Conservation (phyloP, 2,329 filamentous ascomycete species). For the Leptographium procerum region DNA sequence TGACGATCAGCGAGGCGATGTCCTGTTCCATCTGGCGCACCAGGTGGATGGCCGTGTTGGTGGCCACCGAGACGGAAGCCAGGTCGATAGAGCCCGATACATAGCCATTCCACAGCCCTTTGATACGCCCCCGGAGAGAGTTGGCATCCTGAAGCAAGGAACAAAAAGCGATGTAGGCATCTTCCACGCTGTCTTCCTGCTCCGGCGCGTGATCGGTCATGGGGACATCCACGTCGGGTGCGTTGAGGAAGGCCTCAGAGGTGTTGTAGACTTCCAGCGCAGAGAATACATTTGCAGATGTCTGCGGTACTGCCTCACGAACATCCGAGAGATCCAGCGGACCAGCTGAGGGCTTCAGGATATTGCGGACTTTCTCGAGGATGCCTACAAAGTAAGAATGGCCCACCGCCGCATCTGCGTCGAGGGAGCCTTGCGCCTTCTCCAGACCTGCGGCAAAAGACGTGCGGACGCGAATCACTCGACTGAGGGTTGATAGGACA, state of each 20-base stretch:
- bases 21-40: slow-evolving; percentile 22
- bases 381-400: slow-evolving; percentile 21
- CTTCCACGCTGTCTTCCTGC: slow-evolving; percentile 12
- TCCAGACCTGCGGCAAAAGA: slow-evolving; percentile 16
- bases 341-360: slow-evolving; percentile 16
- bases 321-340: background rate
- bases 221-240: slow-evolving; percentile 17
- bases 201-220: slow-evolving; percentile 22
- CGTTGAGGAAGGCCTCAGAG: slow-evolving; percentile 23
- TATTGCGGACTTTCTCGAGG: slow-evolving; percentile 22
- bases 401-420: slow-evolving; percentile 15
- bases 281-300: background rate
- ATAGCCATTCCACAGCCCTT: slow-evolving; percentile 21
- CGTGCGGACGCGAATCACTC: slow-evolving; percentile 24
- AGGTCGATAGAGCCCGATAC: slow-evolving; percentile 18
- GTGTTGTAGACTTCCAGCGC: slow-evolving; percentile 21
- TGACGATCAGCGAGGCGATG: slow-evolving; percentile 15
- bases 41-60: slow-evolving; percentile 25
- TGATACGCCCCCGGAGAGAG: slow-evolving; percentile 17
- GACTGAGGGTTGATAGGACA: slow-evolving; percentile 21
- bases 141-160: slow-evolving; percentile 21
- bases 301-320: background rate
- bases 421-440: slow-evolving; percentile 7
- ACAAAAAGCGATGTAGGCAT: slow-evolving; percentile 17
- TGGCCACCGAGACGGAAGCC: slow-evolving; percentile 22